A percentile compares a stretch with the other conserved stretches of the same genome.
Conservation (phyloP, 2,329 filamentous ascomycete species). For the Colletotrichum sp. region DNA sequence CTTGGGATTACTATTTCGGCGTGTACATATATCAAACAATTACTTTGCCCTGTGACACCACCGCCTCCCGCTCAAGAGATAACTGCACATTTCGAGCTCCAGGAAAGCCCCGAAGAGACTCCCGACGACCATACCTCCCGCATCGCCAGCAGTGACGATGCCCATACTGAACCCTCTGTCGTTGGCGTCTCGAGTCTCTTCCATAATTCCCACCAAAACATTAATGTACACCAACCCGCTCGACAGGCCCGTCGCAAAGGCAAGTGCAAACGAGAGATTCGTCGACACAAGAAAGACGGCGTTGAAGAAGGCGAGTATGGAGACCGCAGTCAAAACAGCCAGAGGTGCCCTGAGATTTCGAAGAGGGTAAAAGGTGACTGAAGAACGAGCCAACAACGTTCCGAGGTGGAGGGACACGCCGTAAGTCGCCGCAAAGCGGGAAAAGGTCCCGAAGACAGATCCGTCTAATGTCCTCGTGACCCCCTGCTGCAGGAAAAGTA, state of each 20-base stretch:
- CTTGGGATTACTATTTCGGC: neutral
- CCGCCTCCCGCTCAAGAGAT: neutral
- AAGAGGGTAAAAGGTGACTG: conserved; percentile 24
- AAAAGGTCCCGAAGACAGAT: conserved; percentile 28
- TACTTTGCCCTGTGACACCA: conserved; percentile 2
- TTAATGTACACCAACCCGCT: conserved; percentile 34
- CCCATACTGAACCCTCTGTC: conserved; percentile 34
- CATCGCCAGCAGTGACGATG: conserved; percentile 31
- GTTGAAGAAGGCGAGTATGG: conserved; percentile 23
- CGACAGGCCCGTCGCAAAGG: conserved; percentile 30
- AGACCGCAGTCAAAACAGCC: conserved; percentile 6
- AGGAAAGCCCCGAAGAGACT: conserved; percentile 28
- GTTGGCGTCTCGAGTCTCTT: conserved; percentile 21
- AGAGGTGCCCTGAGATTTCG: conserved; percentile 15
- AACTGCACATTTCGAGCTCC: conserved; percentile 21
- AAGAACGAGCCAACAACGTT: conserved; percentile 28
- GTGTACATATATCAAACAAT: neutral
- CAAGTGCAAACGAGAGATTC: conserved; percentile 27
- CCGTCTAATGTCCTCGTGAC: conserved; percentile 31
- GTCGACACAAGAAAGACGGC: conserved; percentile 27
- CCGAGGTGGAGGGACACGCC: conserved; percentile 33
- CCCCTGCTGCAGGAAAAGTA: conserved; percentile 30
- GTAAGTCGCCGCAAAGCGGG: conserved; percentile 31
- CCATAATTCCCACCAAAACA: conserved; percentile 23
- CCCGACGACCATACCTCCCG: conserved; percentile 30